These are phyloP conservation scores for Annulohypoxylon moriforme DNA, from an alignment of 495 filamentous ascomycete species.

Conservation along the genomic window DNA sequence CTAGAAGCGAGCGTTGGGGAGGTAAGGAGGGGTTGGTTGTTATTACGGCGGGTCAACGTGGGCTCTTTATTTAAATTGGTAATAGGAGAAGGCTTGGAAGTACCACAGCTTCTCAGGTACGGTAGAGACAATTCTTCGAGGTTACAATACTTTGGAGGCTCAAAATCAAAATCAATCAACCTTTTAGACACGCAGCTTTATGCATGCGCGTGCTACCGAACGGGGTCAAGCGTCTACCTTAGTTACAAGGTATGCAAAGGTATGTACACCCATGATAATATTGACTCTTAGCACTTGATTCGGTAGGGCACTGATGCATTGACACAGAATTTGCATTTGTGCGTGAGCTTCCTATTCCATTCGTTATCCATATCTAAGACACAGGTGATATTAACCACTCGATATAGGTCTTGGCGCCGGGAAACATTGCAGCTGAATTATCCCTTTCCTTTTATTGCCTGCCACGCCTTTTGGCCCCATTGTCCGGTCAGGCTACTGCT, in stretches of 20 bases:
- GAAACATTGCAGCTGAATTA: conserved; percentile 18
- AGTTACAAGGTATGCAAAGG: conserved; percentile 7
- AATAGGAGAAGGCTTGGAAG: not conserved
- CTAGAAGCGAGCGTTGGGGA: conserved; percentile 8
- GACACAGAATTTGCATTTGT: not conserved
- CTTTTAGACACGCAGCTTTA: conserved; percentile 5
- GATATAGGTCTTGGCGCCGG: conserved; percentile 16
- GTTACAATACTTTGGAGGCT: not conserved
- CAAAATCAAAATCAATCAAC: not conserved
- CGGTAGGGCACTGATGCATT: conserved; percentile 23
- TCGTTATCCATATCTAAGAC: conserved; percentile 11
- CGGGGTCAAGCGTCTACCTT: conserved; percentile 8
- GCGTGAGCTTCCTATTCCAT: conserved; percentile 12
- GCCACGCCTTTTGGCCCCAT: not conserved
- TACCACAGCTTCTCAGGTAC: not conserved
- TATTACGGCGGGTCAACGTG: not conserved
- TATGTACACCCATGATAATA: conserved; percentile 14
- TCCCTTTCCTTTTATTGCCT: not conserved
- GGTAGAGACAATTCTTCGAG: not conserved
- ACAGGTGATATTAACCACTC: conserved; percentile 4
- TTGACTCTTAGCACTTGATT: conserved; percentile 16
- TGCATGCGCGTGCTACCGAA: conserved; percentile 7
- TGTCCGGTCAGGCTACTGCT: not conserved
- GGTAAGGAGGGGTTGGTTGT: not conserved
- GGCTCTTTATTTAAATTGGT: conserved; percentile 23